Percentiles rank a stretch among this genome's conserved stretches.
Conservation (phyloP, 371 early-diverging fungal genomes). For the Fennellomyces sp. region DNA sequence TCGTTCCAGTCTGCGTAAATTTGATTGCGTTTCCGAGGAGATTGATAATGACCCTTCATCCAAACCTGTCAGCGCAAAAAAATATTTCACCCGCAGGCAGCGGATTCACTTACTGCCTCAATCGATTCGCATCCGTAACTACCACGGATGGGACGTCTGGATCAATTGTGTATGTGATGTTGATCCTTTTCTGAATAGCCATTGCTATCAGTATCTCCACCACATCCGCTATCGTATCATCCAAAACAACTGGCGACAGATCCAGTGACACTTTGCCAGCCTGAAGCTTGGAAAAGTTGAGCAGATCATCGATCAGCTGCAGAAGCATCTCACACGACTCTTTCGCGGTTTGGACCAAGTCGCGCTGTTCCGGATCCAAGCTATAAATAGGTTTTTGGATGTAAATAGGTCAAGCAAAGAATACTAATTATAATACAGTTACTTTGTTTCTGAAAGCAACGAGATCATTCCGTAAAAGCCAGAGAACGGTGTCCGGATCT, state of each 20-base stretch:
- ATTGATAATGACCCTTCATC: slow-evolving; percentile 35
- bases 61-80: not conserved
- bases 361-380: slow-evolving; percentile 55
- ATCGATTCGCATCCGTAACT: slow-evolving; percentile 53
- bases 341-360: slow-evolving; percentile 60
- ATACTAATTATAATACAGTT: too few relatives aligned
- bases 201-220: slow-evolving; percentile 58
- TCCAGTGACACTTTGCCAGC: slow-evolving; percentile 63
- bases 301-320: slow-evolving; percentile 62
- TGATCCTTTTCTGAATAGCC: slow-evolving; percentile 53
- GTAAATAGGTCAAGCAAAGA: too few relatives aligned
- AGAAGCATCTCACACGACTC: slow-evolving; percentile 59
- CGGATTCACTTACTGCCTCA: slow-evolving; percentile 35
- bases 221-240: slow-evolving; percentile 57
- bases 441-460: slow-evolving; percentile 51
- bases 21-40: slow-evolving; percentile 45
- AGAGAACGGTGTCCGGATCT: slow-evolving; percentile 60
- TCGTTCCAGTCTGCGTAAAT: slow-evolving; percentile 62
- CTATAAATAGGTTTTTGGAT: slow-evolving; percentile 6
- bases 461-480: slow-evolving; percentile 66
- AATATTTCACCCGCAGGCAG: too few relatives aligned
- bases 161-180: slow-evolving; percentile 44
- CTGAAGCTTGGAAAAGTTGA: slow-evolving; percentile 67
- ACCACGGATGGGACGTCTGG: slow-evolving; percentile 33
- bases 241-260: slow-evolving; percentile 46